Conservation (phyloP, 768 basidiomycete species). For the Rhodotorula graminis region DNA sequence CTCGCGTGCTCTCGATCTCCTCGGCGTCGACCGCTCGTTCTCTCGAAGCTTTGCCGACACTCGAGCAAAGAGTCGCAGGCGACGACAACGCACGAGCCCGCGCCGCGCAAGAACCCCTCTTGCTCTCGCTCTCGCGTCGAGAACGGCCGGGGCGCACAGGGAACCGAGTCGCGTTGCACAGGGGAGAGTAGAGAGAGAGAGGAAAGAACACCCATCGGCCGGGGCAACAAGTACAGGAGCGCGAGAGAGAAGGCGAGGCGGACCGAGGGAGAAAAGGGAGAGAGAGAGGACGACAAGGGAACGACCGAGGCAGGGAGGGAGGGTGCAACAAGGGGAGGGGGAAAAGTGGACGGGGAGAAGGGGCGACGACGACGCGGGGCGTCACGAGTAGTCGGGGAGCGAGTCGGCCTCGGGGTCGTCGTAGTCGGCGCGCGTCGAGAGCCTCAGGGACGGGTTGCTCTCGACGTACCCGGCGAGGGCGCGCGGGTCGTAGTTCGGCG, state of each 20-base stretch:
- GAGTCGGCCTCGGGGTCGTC: neutral
- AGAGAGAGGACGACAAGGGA: neutral
- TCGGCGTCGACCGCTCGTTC: too few species aligned
- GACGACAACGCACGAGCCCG: too few species aligned
- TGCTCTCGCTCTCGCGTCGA: too few species aligned
- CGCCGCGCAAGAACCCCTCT: too few species aligned
- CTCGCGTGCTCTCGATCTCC: too few species aligned
- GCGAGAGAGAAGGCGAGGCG: too few species aligned
- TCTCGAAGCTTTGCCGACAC: too few species aligned
- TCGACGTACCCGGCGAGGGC: conserved; percentile 11
- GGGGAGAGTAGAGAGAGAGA: too few species aligned
- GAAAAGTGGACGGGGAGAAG: neutral
- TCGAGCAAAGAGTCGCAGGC: too few species aligned
- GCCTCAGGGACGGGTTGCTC: neutral
- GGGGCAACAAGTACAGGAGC: neutral
- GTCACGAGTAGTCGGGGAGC: conserved; percentile 1
- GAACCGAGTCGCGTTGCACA: too few species aligned
- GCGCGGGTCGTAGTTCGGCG: conserved; percentile 24
- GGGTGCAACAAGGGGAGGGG: neutral
- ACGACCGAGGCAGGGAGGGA: neutral
- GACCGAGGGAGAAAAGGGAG: neutral
- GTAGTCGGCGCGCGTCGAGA: too few species aligned
- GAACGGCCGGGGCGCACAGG: too few species aligned
- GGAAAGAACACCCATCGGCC: neutral
- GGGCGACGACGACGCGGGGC: neutral